Conservation (phyloP, 2,329 filamentous ascomycete genomes). For the Macroventuria anomochaeta region DNA sequence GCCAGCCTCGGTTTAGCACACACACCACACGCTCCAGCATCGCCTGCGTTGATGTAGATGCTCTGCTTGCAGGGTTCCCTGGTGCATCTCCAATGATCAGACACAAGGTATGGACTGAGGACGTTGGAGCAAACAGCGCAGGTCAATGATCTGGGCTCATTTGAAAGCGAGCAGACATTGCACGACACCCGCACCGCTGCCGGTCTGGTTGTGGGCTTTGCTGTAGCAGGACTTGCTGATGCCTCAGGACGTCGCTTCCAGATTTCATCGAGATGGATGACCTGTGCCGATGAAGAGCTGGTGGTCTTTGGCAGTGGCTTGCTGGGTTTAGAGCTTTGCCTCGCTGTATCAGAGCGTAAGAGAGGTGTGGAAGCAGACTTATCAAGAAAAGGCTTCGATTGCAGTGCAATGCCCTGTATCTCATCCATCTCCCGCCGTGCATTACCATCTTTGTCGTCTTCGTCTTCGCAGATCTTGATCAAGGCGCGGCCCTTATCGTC, state of each 20-base stretch:
- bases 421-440: conserved; percentile 68
- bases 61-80: conserved; percentile 62
- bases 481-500: conserved; percentile 70
- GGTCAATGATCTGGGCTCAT: conserved; percentile 61
- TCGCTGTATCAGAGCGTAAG: background rate
- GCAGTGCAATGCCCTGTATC: conserved; percentile 58
- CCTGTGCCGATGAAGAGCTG: conserved; percentile 4
- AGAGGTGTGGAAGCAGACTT: background rate
- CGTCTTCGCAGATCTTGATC: conserved; percentile 77
- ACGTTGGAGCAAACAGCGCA: conserved; percentile 77
- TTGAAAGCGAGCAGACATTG: conserved; percentile 72
- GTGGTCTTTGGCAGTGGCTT: background rate
- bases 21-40: conserved; percentile 72
- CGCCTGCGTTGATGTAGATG: conserved; percentile 71
- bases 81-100: conserved; percentile 69
- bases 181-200: conserved; percentile 49
- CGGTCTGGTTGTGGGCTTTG: conserved; percentile 2
- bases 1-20: conserved; percentile 58
- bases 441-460: conserved; percentile 55
- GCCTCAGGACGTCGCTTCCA: conserved; percentile 24
- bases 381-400: conserved; percentile 3
- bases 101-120: conserved; percentile 61
- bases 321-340: background rate
- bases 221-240: background rate
- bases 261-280: conserved; percentile 27